phyloP scores from a whole-genome alignment of 2,329 filamentous ascomycete genomes.

The Helotiales sp. region DNA sequence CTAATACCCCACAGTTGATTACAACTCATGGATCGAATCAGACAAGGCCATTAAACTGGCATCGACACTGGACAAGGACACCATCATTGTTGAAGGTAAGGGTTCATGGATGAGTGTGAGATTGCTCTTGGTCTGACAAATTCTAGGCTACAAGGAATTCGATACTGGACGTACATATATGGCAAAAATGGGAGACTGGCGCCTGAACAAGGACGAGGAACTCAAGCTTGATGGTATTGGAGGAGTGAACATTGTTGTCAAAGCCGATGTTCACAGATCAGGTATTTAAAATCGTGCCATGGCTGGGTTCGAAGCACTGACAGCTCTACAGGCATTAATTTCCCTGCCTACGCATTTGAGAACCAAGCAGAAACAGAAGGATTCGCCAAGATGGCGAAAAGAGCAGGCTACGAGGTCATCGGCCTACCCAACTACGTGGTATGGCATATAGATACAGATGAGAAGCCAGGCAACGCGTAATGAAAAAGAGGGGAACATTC shows the following conservation, averaged over 20 bases:
- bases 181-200: slow-evolving; percentile 90
- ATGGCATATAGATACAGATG: slow-evolving; percentile 97
- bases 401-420: slow-evolving; percentile 89
- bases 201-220: slow-evolving; percentile 88
- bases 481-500: slow-evolving; percentile 13
- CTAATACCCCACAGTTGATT: slow-evolving; percentile 72
- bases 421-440: slow-evolving; percentile 97
- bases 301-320: slow-evolving; percentile 35
- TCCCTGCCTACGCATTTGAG: slow-evolving; percentile 94
- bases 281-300: slow-evolving; percentile 57
- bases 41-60: slow-evolving; percentile 79
- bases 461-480: slow-evolving; percentile 79
- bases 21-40: slow-evolving; percentile 98
- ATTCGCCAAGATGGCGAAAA: slow-evolving; percentile 98
- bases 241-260: slow-evolving; percentile 96
- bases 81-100: slow-evolving; percentile 84
- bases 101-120: neutral
- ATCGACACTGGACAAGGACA: slow-evolving; percentile 75
- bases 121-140: slow-evolving; percentile 18
- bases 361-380: slow-evolving; percentile 99
- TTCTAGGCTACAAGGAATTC: slow-evolving; percentile 85
- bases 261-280: slow-evolving; percentile 95
- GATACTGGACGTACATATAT: slow-evolving; percentile 90
- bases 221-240: slow-evolving; percentile 94
- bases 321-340: slow-evolving; percentile 79